Conservation (phyloP, 495 filamentous ascomycete genomes). For the Aspergillus cavernicola region DNA sequence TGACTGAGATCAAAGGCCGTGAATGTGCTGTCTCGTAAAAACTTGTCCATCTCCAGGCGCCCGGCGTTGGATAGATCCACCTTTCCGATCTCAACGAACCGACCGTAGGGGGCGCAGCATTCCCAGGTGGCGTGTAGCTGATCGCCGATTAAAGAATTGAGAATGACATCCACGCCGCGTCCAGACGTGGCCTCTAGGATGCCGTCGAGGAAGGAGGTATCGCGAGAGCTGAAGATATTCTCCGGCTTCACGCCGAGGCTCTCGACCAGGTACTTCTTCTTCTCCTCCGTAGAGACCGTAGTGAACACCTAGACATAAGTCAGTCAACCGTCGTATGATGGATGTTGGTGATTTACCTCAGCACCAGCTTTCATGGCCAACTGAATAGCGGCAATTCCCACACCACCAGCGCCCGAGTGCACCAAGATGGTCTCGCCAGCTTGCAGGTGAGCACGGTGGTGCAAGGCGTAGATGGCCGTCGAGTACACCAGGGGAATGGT, state of each 20-base stretch:
- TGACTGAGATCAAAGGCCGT: not conserved
- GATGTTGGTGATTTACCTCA: too few species aligned
- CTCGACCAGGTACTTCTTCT: constrained; percentile 32
- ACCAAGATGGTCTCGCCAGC: constrained; percentile 22
- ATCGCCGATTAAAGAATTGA: constrained; percentile 48
- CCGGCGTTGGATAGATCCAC: not conserved
- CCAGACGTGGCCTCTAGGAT: constrained; percentile 43
- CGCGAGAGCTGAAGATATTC: constrained; percentile 50
- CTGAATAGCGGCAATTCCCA: constrained; percentile 26
- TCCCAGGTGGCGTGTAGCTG: constrained; percentile 46
- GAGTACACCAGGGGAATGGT: not conserved
- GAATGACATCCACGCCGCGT: constrained; percentile 48
- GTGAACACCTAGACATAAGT: constrained; percentile 32
- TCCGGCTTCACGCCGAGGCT: constrained; percentile 31
- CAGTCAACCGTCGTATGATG: too few species aligned
- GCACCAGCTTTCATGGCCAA: constrained; percentile 15
- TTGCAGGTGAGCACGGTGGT: constrained; percentile 16
- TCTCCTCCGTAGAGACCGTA: constrained; percentile 43
- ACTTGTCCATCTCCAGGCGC: not conserved
- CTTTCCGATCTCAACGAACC: constrained; percentile 47
- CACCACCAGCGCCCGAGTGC: constrained; percentile 25
- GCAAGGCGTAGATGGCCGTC: constrained; percentile 36
- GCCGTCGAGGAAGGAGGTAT: constrained; percentile 42
- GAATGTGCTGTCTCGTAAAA: not conserved
- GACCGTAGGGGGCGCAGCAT: constrained; percentile 50